Evolutionary conservation across 2,329 filamentous ascomycete species (phyloP), one percentile per base, ranked within the genome.

Genomic region (Epichloe bromicola): DNA sequence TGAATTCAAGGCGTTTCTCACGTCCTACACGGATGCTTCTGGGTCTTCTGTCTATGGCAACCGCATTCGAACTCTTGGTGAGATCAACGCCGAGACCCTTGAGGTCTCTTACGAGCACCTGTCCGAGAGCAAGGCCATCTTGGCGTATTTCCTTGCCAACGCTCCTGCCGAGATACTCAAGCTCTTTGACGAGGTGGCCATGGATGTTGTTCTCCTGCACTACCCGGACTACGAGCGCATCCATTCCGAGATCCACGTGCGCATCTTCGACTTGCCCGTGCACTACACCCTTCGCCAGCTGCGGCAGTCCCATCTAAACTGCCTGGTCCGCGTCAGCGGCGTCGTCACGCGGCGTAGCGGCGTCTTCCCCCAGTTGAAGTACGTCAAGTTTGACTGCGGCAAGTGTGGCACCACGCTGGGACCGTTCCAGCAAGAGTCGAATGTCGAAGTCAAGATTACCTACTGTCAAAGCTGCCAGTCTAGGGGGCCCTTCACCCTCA

Each of bases 291-390:
- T 98, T 46, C 88, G 93, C 47, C 90, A 98, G 66, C 78, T 98
- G 43, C 88, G 93, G 54, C 93, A 98, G 69, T 88, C 85, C 4
- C 94, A 98, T 63, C 78, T 98, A 53, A 98, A 98, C 74, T 95
- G 90, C 61, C 76, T 98, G 42, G 87, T 98, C 39, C 84, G 91
- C 49, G 93, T 98, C 50, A 90, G 86, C 59, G 93, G 93, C 58
- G 93, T 98, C 4, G 93, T 98, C 30, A 98, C 93, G 36, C 83
- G 93, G 56, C 82, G 93, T 58, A 94, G 85, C 26, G 93, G 93
- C 51, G 94, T 98, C 46, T 98, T 98, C 66, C 93, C 93, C 93
- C 93, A 98, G 70, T 75, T 98, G 54, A 97, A 97, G 68, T 96
- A 97, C 67, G 88, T 98, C 71, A 95, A 96, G 70, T 97, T 98